Base-by-base conservation (phyloP, 495 filamentous ascomycete species). In the Penicillium samsonianum region DNA sequence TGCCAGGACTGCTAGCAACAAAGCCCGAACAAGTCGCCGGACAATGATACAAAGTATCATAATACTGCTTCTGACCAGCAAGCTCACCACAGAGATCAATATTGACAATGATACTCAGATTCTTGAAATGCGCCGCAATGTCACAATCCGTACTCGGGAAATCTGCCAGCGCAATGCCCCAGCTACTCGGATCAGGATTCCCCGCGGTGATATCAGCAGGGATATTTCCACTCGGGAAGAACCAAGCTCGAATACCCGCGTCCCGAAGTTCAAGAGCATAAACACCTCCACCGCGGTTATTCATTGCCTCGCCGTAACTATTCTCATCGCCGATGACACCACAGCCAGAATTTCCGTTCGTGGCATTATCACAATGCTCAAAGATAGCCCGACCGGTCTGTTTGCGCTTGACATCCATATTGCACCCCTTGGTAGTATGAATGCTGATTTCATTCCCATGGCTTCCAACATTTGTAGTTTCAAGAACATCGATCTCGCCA, bases 81-180 rank as follows among this genome's bases (percentile, higher is more conserved):
- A 73, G 63, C 20, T 72, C 46, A 0, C 79, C 79, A 51, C 79
- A 82, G 3, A 82, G 68, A 61, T 80, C 78, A 53, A 81, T 82
- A 56, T 82, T 81, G 2, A 65, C 74, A 53, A 82, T 75, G 55
- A 82, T 82, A 57, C 73, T 77, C 60, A 79, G 73, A 47, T 82
- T 82, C 37, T 54, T 61, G 67, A 82, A 82, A 53, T 81, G 76
- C 2, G 67, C 62, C 1, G 58, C 37, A 50, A 81, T 78, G 52
- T 80, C 68, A 56, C 80, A 82, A 49, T 80, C 51, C 0, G 80
- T 81, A 30, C 62, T 67, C 8, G 81, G 80, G 63, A 82, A 82
- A 59, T 82, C 80, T 2, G 80, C 80, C 23, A 80, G 56, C 5
- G 80, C 68, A 7, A 62, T 67, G 1, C 70, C 75, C 80, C 80